These are phyloP conservation scores for Cadophora sp. DNA, from an alignment of 2,329 filamentous ascomycete genomes.

Conservation along the genomic window DNA sequence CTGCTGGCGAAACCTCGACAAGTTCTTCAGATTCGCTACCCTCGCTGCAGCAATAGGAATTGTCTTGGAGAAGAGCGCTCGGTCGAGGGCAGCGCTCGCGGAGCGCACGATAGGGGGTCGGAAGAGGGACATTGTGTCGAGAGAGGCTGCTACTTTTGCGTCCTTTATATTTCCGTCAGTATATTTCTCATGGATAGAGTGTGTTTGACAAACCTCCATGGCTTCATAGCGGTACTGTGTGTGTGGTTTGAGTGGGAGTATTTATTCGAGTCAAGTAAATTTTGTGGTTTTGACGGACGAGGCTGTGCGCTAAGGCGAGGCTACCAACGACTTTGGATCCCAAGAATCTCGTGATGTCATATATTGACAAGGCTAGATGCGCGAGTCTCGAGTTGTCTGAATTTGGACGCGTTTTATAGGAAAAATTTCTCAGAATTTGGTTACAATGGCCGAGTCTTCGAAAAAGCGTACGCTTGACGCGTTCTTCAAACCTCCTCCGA, in stretches of 20 bases:
- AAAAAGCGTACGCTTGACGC: slow-evolving; percentile 70
- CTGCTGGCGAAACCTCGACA: slow-evolving; percentile 72
- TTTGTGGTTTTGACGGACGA: slow-evolving; percentile 20
- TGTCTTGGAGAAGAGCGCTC: slow-evolving; percentile 79
- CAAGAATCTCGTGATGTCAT: slow-evolving; percentile 26
- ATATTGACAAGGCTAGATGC: slow-evolving; percentile 19
- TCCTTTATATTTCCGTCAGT: slow-evolving; percentile 32
- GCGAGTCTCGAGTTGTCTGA: not conserved
- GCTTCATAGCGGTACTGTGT: slow-evolving; percentile 35
- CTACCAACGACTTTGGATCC: slow-evolving; percentile 4
- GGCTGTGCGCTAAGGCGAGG: slow-evolving; percentile 25
- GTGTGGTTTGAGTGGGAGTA: slow-evolving; percentile 18
- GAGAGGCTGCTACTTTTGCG: slow-evolving; percentile 25
- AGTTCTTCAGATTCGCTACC: slow-evolving; percentile 76
- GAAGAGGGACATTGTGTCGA: slow-evolving; percentile 64
- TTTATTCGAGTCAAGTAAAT: slow-evolving; percentile 14
- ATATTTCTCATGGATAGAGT: not conserved
- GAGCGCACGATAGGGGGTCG: slow-evolving; percentile 79
- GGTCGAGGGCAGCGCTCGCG: slow-evolving; percentile 80
- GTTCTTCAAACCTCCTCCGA: slow-evolving; percentile 65
- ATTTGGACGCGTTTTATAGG: not conserved
- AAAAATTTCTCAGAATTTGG: not conserved
- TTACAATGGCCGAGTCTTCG: slow-evolving; percentile 43
- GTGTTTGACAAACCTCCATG: slow-evolving; percentile 38
- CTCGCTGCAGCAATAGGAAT: slow-evolving; percentile 80